These are phyloP conservation scores for Backusella tarrabulga DNA, from an alignment of 192 early-diverging fungal genomes.

Conservation along the genomic window DNA sequence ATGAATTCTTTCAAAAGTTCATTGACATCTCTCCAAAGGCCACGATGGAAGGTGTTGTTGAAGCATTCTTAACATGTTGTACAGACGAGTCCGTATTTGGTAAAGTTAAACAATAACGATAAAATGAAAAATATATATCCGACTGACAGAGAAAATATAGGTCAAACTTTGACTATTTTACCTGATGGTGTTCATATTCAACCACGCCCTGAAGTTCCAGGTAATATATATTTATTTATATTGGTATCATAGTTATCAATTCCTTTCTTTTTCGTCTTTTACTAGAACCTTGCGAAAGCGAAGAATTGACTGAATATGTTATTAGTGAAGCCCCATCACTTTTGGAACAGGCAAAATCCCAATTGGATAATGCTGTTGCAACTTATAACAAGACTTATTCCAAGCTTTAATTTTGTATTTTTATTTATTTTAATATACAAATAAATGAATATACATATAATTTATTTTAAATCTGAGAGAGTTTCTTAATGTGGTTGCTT, in stretches of 20 bases:
- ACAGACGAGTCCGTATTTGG: slow-evolving; percentile 7
- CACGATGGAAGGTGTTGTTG: slow-evolving; percentile 24
- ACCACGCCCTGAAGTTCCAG: neutral
- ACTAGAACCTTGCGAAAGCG: neutral
- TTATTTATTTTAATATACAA: neutral
- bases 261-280: neutral
- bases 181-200: slow-evolving; percentile 10
- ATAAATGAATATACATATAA: neutral
- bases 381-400: neutral
- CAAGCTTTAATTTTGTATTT: neutral
- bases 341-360: neutral
- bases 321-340: neutral
- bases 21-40: slow-evolving; percentile 1
- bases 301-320: neutral
- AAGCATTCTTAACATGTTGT: slow-evolving; percentile 21
- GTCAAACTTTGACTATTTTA: slow-evolving; percentile 2
- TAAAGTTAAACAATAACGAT: neutral
- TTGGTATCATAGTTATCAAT: neutral
- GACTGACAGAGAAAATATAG: neutral
- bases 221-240: neutral
- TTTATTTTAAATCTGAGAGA: slow-evolving; percentile 13
- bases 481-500: slow-evolving; percentile 47
- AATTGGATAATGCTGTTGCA: neutral
- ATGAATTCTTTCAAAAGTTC: neutral
- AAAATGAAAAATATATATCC: neutral